These are phyloP conservation scores for Brassica nigra DNA, from an alignment of 345 rosid species.

Conservation along the genomic window DNA sequence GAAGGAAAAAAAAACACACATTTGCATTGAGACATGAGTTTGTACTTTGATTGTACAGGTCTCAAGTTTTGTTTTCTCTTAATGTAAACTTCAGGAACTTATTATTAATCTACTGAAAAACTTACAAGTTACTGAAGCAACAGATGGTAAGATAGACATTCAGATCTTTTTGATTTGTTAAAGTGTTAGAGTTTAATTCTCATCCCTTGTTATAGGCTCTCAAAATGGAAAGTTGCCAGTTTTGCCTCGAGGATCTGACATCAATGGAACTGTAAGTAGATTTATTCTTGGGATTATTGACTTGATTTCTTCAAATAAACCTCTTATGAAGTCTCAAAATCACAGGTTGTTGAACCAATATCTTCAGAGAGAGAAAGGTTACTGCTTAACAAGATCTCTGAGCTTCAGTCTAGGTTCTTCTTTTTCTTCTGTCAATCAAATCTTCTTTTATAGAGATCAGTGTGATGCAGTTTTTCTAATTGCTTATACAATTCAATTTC, in stretches of 20 bases:
- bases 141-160: conserved; percentile 62
- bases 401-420: conserved; percentile 77
- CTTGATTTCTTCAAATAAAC: neutral
- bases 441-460: neutral
- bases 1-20: neutral
- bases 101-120: conserved; percentile 63
- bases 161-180: neutral
- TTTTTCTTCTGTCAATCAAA: conserved; percentile 14
- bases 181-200: neutral
- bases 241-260: conserved; percentile 63
- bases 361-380: conserved; percentile 72
- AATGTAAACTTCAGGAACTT: conserved; percentile 60
- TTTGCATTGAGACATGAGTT: neutral
- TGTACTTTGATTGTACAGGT: neutral
- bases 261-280: conserved; percentile 66
- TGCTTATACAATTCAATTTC: conserved; percentile 1
- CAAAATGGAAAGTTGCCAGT: conserved; percentile 89
- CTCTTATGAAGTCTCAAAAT: neutral
- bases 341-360: conserved; percentile 61
- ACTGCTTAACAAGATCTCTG: conserved; percentile 67
- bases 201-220: conserved; percentile 46
- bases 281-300: neutral
- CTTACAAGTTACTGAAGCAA: conserved; percentile 63
- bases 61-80: conserved; percentile 8
- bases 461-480: conserved; percentile 20